These are phyloP conservation scores for Chenopodium quinoa DNA, from an alignment of 148 eudicot species.

Conservation along the genomic window DNA sequence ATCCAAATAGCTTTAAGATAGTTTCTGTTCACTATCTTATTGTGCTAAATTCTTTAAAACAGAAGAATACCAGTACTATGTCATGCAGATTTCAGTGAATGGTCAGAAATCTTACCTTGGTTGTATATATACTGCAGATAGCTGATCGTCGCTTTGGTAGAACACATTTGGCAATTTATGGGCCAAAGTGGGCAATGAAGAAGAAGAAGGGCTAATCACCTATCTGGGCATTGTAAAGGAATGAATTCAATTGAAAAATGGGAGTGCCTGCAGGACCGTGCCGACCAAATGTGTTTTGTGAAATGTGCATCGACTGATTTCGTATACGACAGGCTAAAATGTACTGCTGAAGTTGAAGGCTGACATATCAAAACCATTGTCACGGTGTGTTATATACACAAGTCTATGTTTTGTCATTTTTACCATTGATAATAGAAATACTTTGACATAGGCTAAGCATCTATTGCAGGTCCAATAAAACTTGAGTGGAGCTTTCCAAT, in stretches of 20 bases:
- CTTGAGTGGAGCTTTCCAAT: conserved; percentile 5
- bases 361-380: conserved; percentile 8
- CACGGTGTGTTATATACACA: conserved; percentile 21
- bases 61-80: background rate
- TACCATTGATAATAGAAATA: background rate
- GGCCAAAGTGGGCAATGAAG: conserved; percentile 90
- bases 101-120: background rate
- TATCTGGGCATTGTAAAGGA: background rate
- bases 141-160: conserved; percentile 89
- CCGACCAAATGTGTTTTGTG: background rate
- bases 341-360: background rate
- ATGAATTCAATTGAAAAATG: background rate
- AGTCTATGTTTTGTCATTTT: background rate
- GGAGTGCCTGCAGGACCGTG: background rate
- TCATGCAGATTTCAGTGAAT: conserved; percentile 1
- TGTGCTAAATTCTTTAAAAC: background rate
- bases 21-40: background rate
- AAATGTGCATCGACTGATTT: conserved; percentile 1
- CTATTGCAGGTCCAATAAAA: conserved; percentile 10
- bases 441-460: conserved; percentile 1
- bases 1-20: background rate
- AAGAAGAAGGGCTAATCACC: conserved; percentile 41
- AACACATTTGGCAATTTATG: conserved; percentile 86
- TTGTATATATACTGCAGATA: conserved; percentile 47
- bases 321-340: background rate